Percentiles rank a stretch among this genome's conserved stretches.
phyloP scores from a whole-genome alignment of 768 basidiomycete genomes.

The Russula abietina region DNA sequence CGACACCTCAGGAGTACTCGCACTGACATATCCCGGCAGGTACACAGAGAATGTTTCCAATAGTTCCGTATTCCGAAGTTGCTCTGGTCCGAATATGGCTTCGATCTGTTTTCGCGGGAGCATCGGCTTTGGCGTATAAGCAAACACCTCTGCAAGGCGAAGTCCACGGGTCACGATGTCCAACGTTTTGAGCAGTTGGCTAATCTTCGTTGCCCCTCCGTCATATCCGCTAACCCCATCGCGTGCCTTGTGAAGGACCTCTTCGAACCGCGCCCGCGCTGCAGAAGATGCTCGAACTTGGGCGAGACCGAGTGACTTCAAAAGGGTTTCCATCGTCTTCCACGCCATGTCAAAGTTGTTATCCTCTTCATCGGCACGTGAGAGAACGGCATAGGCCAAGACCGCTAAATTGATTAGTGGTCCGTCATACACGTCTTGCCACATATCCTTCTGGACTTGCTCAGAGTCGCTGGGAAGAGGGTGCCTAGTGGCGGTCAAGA shows the following conservation, averaged over 20 bases:
- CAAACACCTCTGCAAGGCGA: neutral
- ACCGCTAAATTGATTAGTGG: slow-evolving; percentile 8
- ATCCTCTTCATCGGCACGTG: neutral
- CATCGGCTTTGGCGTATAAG: neutral
- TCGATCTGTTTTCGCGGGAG: neutral
- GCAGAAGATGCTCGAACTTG: neutral
- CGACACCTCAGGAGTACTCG: neutral
- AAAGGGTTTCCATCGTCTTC: neutral
- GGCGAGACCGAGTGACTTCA: neutral
- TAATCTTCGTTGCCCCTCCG: neutral
- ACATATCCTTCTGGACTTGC: neutral
- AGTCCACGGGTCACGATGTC: neutral
- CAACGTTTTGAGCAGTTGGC: neutral
- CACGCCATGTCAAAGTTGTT: neutral
- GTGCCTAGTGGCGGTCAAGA: neutral
- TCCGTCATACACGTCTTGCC: neutral
- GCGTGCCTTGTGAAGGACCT: neutral
- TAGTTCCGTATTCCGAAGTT: neutral
- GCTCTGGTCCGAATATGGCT: slow-evolving; percentile 1
- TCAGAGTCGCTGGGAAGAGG: neutral
- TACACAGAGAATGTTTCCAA: neutral
- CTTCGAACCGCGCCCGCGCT: neutral
- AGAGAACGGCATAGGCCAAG: neutral
- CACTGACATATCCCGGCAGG: neutral
- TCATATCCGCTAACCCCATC: neutral